Base-by-base conservation (phyloP, 2,329 filamentous ascomycete genomes). In the Claviceps sorghi region DNA sequence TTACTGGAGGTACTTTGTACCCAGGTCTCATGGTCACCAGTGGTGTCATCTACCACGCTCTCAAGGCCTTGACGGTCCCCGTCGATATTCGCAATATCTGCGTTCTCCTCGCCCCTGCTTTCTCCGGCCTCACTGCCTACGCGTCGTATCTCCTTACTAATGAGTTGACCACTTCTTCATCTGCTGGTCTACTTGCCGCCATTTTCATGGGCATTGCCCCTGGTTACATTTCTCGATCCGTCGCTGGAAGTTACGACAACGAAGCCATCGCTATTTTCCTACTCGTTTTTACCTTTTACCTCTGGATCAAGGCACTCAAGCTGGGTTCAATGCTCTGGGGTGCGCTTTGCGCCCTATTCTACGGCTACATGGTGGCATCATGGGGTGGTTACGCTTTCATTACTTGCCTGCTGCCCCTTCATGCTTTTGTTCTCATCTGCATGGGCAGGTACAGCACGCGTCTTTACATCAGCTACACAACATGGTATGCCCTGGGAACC, bases 311-410 rank as follows among this genome's bases (percentile, higher is more conserved):
- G 78, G 88, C 93, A 21, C 78, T 98, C 60, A 98, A 98, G 76
- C 80, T 89, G 54, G 93, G 93, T 29, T 97, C 93, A 49, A 89
- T 95, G 67, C 86, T 96, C 70, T 98, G 91, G 91, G 91, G 89
- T 61, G 90, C 88, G 40, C 76, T 96, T 57, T 93, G 90, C 61
- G 93, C 93, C 44, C 77, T 98, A 52, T 97, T 94, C 73, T 98
- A 98, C 71, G 93, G 93, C 64, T 98, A 98, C 81, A 98, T 98
- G 93, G 93, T 98, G 58, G 93, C 91, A 48, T 95, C 94, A 19
- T 98, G 93, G 93, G 93, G 93, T 77, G 93, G 93, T 65, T 98
- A 98, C 69, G 93, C 95, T 63, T 98, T 98, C 79, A 98, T 98
- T 65, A 98, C 94, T 56, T 96, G 95, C 68, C 74, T 98, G 70